These are phyloP conservation scores for Starmerella geochares DNA, from an alignment of 805 yeast genomes.

Conservation along the genomic window DNA sequence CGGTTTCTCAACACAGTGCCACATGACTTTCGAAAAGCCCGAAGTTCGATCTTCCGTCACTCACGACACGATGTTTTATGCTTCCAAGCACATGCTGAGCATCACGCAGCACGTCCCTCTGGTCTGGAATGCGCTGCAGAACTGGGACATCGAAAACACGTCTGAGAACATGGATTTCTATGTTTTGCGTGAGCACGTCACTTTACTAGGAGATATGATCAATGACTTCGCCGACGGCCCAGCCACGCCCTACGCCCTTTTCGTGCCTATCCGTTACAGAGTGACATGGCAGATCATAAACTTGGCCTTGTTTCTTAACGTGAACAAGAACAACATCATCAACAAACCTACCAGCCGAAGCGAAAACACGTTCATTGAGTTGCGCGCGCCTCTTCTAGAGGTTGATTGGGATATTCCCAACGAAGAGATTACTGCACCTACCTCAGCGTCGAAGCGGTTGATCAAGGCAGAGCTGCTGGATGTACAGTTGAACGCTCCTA, in stretches of 20 bases:
- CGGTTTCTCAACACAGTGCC: constrained; percentile 45
- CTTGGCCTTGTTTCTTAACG: constrained; percentile 59
- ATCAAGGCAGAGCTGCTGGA: constrained; percentile 45
- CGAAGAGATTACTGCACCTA: constrained; percentile 31
- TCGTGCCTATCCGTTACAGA: constrained; percentile 58
- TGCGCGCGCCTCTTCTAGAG: constrained; percentile 52
- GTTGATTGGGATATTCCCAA: constrained; percentile 49
- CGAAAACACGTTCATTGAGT: constrained; percentile 65
- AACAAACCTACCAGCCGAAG: constrained; percentile 77
- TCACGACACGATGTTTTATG: constrained; percentile 65
- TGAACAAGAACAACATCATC: constrained; percentile 79
- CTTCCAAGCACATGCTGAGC: constrained; percentile 45
- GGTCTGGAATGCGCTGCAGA: constrained; percentile 69
- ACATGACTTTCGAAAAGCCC: constrained; percentile 42
- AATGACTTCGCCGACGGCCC: constrained; percentile 68
- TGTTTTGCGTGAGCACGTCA: constrained; percentile 70
- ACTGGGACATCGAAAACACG: constrained; percentile 52
- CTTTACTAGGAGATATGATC: constrained; percentile 58
- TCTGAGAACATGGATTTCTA: constrained; percentile 50
- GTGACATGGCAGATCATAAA: constrained; percentile 49
- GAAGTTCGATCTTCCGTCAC: constrained; percentile 77
- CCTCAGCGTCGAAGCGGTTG: constrained; percentile 22
- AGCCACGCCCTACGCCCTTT: constrained; percentile 55
- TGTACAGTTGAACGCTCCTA: constrained; percentile 63
- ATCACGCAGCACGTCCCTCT: constrained; percentile 62